Evolutionary conservation across 164 flowering plant genomes (phyloP).

Genomic region (Aristolochia contorta): DNA sequence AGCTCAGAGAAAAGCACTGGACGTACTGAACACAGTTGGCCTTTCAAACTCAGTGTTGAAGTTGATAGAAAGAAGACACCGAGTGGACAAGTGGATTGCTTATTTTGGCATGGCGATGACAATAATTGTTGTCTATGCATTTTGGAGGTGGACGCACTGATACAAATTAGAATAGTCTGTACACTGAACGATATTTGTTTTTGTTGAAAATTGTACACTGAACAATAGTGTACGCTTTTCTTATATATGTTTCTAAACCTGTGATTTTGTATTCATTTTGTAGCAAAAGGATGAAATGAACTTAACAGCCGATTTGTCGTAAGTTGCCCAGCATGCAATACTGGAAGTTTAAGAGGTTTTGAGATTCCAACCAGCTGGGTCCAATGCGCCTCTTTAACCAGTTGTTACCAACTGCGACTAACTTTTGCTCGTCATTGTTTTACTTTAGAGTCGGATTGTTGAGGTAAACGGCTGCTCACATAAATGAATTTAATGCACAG

Average conservation of each 20-base stretch:
- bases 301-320: too few relatives aligned
- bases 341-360: too few relatives aligned
- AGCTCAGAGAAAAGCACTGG: conserved; percentile 92
- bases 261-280: background rate
- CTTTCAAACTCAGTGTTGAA: conserved; percentile 84
- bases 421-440: too few relatives aligned
- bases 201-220: too few relatives aligned
- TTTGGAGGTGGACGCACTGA: conserved; percentile 45
- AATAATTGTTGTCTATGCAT: conserved; percentile 40
- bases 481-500: conserved; percentile 8
- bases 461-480: too few relatives aligned
- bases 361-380: too few relatives aligned
- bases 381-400: too few relatives aligned
- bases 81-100: conserved; percentile 79
- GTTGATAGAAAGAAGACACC: conserved; percentile 85
- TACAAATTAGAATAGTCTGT: background rate
- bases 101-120: conserved; percentile 78
- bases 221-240: background rate
- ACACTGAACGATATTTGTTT: too few relatives aligned
- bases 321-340: too few relatives aligned
- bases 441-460: too few relatives aligned
- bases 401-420: too few relatives aligned
- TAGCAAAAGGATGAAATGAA: background rate
- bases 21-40: conserved; percentile 91
- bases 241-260: background rate